Evolutionary conservation across 257 asterid genomes (phyloP).

Genomic region (Solanum piurae): DNA sequence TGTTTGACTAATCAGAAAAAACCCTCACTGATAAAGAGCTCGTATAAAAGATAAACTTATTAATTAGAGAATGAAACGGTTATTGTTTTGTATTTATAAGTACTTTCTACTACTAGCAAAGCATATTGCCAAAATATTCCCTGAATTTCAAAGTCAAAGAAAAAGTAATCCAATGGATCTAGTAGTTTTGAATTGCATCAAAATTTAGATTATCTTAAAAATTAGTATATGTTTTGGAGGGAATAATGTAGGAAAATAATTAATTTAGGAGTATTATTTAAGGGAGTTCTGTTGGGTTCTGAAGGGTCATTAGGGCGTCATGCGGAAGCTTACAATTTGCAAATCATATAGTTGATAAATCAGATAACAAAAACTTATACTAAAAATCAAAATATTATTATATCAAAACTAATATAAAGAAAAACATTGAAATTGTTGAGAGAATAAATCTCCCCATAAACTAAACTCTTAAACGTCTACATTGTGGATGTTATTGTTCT

Average conservation of each 20-base stretch:
- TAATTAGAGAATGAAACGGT: neutral
- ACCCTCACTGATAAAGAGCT: neutral
- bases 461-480: no score
- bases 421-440: no score
- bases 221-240: neutral
- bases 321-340: no score
- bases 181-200: neutral
- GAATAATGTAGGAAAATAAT: neutral
- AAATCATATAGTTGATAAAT: no score
- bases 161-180: neutral
- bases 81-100: neutral
- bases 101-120: neutral
- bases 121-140: neutral
- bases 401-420: no score
- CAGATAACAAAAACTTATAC: no score
- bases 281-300: no score
- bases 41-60: neutral
- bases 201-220: no score
- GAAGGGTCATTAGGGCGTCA: no score
- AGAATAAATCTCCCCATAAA: no score
- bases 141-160: neutral
- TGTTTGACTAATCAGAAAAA: neutral
- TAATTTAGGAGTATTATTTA: neutral
- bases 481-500: no score
- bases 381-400: no score